Percentiles rank a stretch among this genome's conserved stretches.
phyloP scores from a whole-genome alignment of 2,329 filamentous ascomycete species.

The Microsporum ferrugineum region DNA sequence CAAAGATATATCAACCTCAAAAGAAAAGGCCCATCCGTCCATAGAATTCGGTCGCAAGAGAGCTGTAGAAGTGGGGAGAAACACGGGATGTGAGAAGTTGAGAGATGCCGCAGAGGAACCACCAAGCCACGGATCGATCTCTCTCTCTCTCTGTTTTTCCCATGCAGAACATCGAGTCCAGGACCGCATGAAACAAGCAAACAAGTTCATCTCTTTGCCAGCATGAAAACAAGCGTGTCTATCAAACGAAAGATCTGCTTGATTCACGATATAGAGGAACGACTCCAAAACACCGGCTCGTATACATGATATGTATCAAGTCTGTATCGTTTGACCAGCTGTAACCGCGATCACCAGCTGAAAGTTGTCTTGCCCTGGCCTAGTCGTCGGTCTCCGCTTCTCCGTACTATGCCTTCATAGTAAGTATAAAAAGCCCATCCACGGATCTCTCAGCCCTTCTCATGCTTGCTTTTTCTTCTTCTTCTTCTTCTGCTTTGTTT shows the following conservation, averaged over 20 bases:
- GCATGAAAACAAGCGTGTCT: not conserved
- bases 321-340: not conserved
- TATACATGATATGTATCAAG: not conserved
- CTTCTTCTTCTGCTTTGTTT: not conserved
- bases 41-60: too few species aligned
- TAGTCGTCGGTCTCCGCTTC: not conserved
- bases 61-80: too few species aligned
- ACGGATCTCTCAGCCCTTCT: not conserved
- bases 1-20: too few species aligned
- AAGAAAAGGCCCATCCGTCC: too few species aligned
- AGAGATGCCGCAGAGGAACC: too few species aligned
- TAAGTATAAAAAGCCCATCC: not conserved
- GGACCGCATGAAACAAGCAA: not conserved
- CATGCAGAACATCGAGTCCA: too few species aligned
- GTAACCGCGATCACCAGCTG: not conserved
- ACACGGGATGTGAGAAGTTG: too few species aligned
- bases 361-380: not conserved
- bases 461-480: not conserved
- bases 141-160: too few species aligned
- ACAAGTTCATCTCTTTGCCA: not conserved
- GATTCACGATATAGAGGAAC: not conserved
- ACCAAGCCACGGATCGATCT: too few species aligned
- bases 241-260: not conserved
- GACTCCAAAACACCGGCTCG: not conserved
- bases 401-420: not conserved